Evolutionary conservation across 2,329 filamentous ascomycete species (phyloP).

Genomic region (Pseudogymnoascus sp.): DNA sequence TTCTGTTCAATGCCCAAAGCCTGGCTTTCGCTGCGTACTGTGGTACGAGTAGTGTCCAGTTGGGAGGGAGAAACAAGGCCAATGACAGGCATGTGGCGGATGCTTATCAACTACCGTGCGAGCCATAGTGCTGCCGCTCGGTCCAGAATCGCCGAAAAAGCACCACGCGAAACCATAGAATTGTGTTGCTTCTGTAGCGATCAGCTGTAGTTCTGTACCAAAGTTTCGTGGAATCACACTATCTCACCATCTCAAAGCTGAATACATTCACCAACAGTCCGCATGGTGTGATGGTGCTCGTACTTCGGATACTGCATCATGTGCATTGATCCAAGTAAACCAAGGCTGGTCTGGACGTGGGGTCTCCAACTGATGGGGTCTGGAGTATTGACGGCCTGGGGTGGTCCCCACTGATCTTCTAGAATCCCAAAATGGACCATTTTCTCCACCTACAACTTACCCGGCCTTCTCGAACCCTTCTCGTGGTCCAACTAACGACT

Average conservation of each 20-base stretch:
- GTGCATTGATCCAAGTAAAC: not conserved
- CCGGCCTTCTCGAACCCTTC: not conserved
- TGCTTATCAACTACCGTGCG: not conserved
- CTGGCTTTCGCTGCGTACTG: not conserved
- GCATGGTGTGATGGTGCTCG: not conserved
- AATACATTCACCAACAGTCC: not conserved
- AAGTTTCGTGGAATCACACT: not conserved
- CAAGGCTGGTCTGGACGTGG: not conserved
- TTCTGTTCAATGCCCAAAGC: not conserved
- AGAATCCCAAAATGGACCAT: not conserved
- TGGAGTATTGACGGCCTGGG: not conserved
- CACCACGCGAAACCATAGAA: not conserved
- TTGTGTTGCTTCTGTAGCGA: not conserved
- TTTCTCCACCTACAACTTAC: not conserved
- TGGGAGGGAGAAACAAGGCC: not conserved
- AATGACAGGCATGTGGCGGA: not conserved
- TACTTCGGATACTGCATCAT: not conserved
- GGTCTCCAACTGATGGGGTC: not conserved
- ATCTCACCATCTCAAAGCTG: not conserved
- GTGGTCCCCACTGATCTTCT: not conserved
- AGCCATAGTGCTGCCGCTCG: not conserved
- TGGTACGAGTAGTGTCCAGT: not conserved
- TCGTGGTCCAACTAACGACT: not conserved
- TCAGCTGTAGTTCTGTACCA: not conserved
- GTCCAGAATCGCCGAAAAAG: not conserved